Conservation (phyloP, 1,284 basidiomycete genomes). For the Pyrrhoderma noxium region DNA sequence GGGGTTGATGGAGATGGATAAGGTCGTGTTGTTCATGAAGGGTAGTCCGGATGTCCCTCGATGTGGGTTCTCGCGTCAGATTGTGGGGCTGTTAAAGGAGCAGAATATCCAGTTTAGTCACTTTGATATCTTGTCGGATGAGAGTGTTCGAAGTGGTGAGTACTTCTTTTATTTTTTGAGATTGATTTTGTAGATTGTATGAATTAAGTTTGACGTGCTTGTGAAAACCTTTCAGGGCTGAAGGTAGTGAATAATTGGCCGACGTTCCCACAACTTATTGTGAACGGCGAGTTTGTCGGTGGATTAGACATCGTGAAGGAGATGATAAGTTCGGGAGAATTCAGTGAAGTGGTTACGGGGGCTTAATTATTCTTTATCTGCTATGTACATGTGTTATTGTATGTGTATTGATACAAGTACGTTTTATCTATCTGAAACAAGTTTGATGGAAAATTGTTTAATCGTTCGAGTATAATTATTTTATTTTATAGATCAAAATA, state of each 20-base stretch:
- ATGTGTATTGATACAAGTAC: too few relatives aligned
- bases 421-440: too few relatives aligned
- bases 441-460: too few relatives aligned
- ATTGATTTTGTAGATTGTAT: neutral
- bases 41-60: conserved; percentile 82
- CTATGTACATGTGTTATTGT: too few relatives aligned
- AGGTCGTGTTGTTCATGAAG: conserved; percentile 97
- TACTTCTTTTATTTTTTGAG: neutral
- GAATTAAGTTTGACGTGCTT: neutral
- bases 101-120: conserved; percentile 59
- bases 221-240: conserved; percentile 30
- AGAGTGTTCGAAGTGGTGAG: conserved; percentile 56
- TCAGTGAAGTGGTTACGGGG: conserved; percentile 28
- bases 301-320: conserved; percentile 60
- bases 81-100: conserved; percentile 55
- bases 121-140: conserved; percentile 70
- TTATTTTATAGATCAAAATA: too few relatives aligned
- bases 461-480: too few relatives aligned
- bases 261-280: conserved; percentile 59
- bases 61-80: conserved; percentile 77
- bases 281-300: conserved; percentile 69
- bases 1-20: conserved; percentile 62
- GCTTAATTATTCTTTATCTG: too few relatives aligned
- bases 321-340: conserved; percentile 46
- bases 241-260: conserved; percentile 62